Evolutionary conservation across 169 alveolate species (phyloP).

Genomic region (Perkinsus olseni): DNA sequence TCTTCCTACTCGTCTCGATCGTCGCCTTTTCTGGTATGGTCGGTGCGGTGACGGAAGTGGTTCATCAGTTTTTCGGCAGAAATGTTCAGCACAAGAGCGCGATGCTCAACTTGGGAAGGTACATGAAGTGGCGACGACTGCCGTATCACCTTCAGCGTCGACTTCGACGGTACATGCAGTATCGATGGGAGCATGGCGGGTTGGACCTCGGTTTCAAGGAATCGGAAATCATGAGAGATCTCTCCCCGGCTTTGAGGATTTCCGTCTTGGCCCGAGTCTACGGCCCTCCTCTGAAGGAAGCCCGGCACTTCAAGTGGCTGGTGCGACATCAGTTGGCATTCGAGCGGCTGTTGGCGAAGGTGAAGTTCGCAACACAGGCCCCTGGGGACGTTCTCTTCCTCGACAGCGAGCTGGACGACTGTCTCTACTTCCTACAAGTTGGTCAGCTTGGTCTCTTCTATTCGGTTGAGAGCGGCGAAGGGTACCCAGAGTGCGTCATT

Average conservation of each 20-base stretch:
- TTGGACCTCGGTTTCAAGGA: neutral
- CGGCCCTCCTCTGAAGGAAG: neutral
- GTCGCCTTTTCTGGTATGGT: neutral
- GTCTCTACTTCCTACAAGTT: neutral
- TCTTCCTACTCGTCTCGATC: constrained; percentile 20
- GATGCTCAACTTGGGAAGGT: neutral
- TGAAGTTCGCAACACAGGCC: neutral
- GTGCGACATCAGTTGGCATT: neutral
- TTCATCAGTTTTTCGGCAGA: neutral
- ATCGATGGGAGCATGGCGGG: neutral
- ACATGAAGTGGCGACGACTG: neutral
- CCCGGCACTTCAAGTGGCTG: neutral
- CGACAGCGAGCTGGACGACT: neutral
- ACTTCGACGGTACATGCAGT: neutral
- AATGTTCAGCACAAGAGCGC: neutral
- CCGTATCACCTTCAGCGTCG: neutral
- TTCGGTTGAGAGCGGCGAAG: neutral
- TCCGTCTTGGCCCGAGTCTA: neutral
- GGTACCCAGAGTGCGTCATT: neutral
- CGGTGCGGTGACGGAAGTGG: neutral
- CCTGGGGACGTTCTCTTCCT: neutral
- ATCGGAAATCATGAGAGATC: neutral
- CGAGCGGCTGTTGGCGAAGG: neutral
- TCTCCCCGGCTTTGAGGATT: neutral
- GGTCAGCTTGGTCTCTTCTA: neutral